These are phyloP conservation scores for Pyrenophora graminea DNA, from an alignment of 2,329 filamentous ascomycete genomes.

Conservation along the genomic window DNA sequence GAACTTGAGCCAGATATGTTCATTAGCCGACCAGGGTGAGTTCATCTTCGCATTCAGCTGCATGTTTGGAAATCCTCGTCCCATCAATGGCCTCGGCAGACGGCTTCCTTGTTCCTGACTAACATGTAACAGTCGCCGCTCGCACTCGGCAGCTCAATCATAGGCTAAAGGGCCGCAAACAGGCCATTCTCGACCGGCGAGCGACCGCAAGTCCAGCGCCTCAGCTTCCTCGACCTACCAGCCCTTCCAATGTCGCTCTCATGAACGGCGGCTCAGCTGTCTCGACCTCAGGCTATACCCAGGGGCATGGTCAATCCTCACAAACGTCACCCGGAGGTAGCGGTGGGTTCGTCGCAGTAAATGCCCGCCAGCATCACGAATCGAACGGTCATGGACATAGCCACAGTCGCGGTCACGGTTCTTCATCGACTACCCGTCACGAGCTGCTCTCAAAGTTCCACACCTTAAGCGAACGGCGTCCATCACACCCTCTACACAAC, in stretches of 20 bases:
- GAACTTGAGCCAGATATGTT: conserved; percentile 75
- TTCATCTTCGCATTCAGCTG: neutral
- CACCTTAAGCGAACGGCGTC: conserved; percentile 59
- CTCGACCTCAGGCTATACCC: conserved; percentile 13
- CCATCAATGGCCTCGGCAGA: no score
- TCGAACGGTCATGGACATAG: conserved; percentile 26
- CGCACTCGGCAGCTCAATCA: conserved; percentile 80
- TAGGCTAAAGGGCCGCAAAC: conserved; percentile 73
- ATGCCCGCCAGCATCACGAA: conserved; percentile 52
- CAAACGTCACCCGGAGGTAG: conserved; percentile 48
- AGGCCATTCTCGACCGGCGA: conserved; percentile 70
- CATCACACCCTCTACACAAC: conserved; percentile 34
- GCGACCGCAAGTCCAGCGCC: conserved; percentile 52
- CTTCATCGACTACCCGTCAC: conserved; percentile 61
- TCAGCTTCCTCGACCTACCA: conserved; percentile 39
- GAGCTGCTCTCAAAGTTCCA: conserved; percentile 67
- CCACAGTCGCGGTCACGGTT: conserved; percentile 49
- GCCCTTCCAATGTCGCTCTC: conserved; percentile 49
- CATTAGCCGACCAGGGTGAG: conserved; percentile 75
- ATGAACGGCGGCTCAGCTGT: conserved; percentile 44
- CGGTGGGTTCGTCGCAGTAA: conserved; percentile 64
- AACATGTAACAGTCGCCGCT: conserved; percentile 59
- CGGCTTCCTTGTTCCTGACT: conserved; percentile 1
- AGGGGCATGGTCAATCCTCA: conserved; percentile 10
- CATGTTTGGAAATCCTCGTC: neutral